Percentiles rank a stretch among this genome's conserved stretches.
phyloP scores from a whole-genome alignment of 352 stramenopile genomes.

The Phytophthora fragariaefolia region DNA sequence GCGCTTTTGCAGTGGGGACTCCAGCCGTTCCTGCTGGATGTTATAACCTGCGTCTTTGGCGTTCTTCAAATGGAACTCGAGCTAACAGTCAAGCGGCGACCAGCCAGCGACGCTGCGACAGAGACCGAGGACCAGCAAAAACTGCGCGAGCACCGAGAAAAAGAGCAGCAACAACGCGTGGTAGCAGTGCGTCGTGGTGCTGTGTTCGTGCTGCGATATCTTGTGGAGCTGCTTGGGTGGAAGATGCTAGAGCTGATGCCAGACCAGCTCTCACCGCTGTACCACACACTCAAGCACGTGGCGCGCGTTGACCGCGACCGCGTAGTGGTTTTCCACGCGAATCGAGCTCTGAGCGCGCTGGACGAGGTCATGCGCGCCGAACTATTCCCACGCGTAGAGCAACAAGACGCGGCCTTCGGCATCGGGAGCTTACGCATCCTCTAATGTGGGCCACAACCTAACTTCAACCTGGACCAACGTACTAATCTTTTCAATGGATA shows the following conservation, averaged over 20 bases:
- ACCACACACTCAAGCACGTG: slow-evolving; percentile 81
- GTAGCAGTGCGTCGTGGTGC: slow-evolving; percentile 75
- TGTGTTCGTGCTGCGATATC: slow-evolving; percentile 79
- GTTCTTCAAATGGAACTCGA: slow-evolving; percentile 79
- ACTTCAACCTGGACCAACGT: slow-evolving; percentile 14
- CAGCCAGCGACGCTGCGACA: neutral
- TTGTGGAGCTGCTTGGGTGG: slow-evolving; percentile 78
- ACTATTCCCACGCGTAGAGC: slow-evolving; percentile 59
- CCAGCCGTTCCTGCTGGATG: slow-evolving; percentile 70
- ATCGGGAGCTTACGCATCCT: slow-evolving; percentile 65
- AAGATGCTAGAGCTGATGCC: slow-evolving; percentile 79
- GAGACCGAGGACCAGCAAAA: slow-evolving; percentile 25
- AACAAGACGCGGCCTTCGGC: slow-evolving; percentile 46
- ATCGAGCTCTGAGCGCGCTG: slow-evolving; percentile 56
- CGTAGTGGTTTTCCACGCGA: slow-evolving; percentile 75
- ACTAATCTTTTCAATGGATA: neutral
- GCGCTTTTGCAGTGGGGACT: slow-evolving; percentile 77
- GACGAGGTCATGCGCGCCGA: slow-evolving; percentile 76
- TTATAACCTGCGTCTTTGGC: slow-evolving; percentile 84
- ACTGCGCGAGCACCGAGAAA: slow-evolving; percentile 18
- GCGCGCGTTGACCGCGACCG: slow-evolving; percentile 61
- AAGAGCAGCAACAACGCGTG: slow-evolving; percentile 43
- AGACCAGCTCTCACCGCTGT: slow-evolving; percentile 75
- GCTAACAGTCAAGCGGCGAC: slow-evolving; percentile 16
- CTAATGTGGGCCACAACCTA: slow-evolving; percentile 23